phyloP scores from a whole-genome alignment of 257 asterid genomes.

The Scutellaria minor region DNA sequence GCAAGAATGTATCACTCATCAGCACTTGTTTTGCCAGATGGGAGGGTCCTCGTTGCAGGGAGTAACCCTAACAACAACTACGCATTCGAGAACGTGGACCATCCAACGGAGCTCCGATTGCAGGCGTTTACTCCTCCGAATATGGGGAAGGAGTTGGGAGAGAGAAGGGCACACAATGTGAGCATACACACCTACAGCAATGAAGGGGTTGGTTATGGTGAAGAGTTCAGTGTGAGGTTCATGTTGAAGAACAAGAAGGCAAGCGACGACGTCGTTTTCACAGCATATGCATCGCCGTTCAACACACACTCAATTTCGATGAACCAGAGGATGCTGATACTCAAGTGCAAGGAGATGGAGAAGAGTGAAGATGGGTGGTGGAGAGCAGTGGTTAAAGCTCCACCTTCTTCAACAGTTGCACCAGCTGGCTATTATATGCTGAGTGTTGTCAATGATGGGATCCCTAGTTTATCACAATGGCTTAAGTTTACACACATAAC shows the following conservation, averaged over 20 bases:
- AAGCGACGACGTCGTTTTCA: conserved; percentile 37
- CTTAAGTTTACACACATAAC: conserved; percentile 47
- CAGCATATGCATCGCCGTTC: conserved; percentile 61
- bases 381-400: conserved; percentile 60
- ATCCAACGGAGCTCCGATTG: conserved; percentile 64
- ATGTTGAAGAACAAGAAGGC: conserved; percentile 15
- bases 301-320: conserved; percentile 66
- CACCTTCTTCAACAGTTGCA: conserved; percentile 61
- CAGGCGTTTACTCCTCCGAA: conserved; percentile 58
- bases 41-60: conserved; percentile 66
- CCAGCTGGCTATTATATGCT: conserved; percentile 75
- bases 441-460: conserved; percentile 57
- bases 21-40: conserved; percentile 58
- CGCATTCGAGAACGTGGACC: conserved; percentile 38
- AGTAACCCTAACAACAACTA: conserved; percentile 60
- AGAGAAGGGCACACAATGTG: conserved; percentile 54
- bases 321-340: conserved; percentile 67
- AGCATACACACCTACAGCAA: conserved; percentile 17
- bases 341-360: conserved; percentile 44
- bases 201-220: conserved; percentile 45
- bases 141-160: conserved; percentile 43
- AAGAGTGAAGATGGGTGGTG: conserved; percentile 43
- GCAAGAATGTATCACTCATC: conserved; percentile 69
- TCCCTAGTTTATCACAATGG: conserved; percentile 67
- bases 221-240: conserved; percentile 48